Evolutionary conservation across 1,284 basidiomycete genomes (phyloP), one percentile per base, ranked within the genome.

Genomic region (Boletellus sp.): DNA sequence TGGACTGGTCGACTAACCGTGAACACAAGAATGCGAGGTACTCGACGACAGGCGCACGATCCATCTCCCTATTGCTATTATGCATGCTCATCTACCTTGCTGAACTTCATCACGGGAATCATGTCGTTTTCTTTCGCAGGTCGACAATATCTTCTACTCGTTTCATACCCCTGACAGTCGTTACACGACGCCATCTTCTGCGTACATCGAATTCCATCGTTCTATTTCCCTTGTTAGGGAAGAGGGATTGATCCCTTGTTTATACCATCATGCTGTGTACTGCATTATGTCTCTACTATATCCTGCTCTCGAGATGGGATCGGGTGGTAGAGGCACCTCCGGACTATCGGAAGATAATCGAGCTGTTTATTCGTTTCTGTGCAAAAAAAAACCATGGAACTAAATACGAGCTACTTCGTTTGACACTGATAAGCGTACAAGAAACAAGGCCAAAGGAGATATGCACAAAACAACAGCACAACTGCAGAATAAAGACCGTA

Each of bases 31-130:
- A 57, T 53, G 65, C 53, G 64, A 68, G 52, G 56, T 54, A 63
- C 44, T 61, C 52, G 48, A 69, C 58, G 68, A 68, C 64, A 52
- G 52, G 45, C 53, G 47, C 68, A 69, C 59, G 67, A 70, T 67
- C 54, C 62, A 60, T 57, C 62, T 55, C 53, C 53, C 62, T 57
- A 61, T 58, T 60, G 66, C 63, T 70, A 67, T 67, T 52, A 58
- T 64, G 60, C 68, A 68, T 64, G 60, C 57, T 57, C 52, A 70
- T 68, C 55, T 68, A 63, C 53, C 57, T 66, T 57, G 64, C 66
- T 68, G 60, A 67, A 62, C 58, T 57, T 52, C 28, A 44, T 49
- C 50, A 63, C 50, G 52, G 66, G 61, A 59, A 65, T 49, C 49
- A 55, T 56, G 45, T 60, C 58, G 54, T 43, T 69, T 62, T 66